Evolutionary conservation across 495 filamentous ascomycete species (phyloP), one percentile per base, ranked within the genome.

Genomic region (Ascobolus immersus): DNA sequence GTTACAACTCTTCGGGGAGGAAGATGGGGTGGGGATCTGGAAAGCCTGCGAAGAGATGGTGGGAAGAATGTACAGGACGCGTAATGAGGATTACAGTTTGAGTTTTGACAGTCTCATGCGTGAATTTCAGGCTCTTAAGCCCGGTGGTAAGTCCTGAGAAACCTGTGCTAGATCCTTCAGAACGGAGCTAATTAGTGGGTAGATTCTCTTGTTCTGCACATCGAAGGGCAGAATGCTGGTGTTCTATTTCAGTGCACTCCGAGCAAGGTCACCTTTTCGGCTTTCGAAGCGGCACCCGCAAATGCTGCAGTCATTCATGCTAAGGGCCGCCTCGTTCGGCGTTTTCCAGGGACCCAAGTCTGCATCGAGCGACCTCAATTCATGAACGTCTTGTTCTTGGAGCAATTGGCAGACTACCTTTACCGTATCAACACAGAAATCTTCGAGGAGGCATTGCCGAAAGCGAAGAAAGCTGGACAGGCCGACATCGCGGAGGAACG

Each of bases 211-310:
- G 42, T 52, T 0, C 39, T 68, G 8, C 46, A 70, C 33, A 50
- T 74, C 21, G 42, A 44, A n/a, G 52, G 44, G 10, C 71, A 75
- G 40, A 77, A 77, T 44, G 65, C 65, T 1, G 71, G 52, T 0
- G 34, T 74, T 0, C 39, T 73, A 6, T 44, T 73, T 28, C 55
- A 51, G 2, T 48, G 40, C 24, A 25, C 32, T 0, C 27, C 40
- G 0, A 23, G 50, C n/a, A 24, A 37, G 5, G 49, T 65, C 23
- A 28, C 55, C 1, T 47, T 74, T 19, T 59, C 71, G 40, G 39
- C 50, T 0, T 76, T 71, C 32, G 67, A 74, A 38, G 55, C 68
- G 0, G 61, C 64, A 4, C 56, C 69, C 0, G 37, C 38, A 1
- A 65, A 65, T 35, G 8, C 40, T 0, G 38, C 47, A 0, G 61